Base-by-base conservation (phyloP, 2,329 filamentous ascomycete species). In the Teratosphaeria viscida region DNA sequence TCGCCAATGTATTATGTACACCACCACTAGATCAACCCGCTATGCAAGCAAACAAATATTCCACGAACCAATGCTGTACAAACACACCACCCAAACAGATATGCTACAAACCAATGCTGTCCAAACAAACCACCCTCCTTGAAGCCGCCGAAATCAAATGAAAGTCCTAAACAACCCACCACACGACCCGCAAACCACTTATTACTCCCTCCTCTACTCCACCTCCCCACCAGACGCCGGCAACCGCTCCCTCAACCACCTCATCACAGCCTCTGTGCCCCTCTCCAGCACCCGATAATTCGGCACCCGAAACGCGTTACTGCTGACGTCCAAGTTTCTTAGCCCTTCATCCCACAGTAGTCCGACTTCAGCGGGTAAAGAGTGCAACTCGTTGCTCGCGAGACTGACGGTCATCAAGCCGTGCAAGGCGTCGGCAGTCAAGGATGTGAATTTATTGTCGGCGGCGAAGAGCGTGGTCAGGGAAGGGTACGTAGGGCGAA, bases 281-380 rank as follows among this genome's bases (percentile, higher is more conserved):
- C 90, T 88, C 61, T 92, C 88, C 55, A 97, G 76, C 6, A 96
- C 82, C 63, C 88, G 88, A 77, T 88, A 92, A 59, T 89, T 84
- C 0, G 92, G 92, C 35, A 96, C 90, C 35, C 90, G 82, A 75
- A 97, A 97, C 35, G 85, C 81, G 71, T 97, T 97, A 0, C 91
- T 91, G 32, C 83, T 83, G 3, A 96, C 87, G 55, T 95, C 87
- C 10, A 96, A 77, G 58, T 79, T 82, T 73, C 79, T 88, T 77
- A 75, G 84, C 63, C 67, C 85, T 76, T 78, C 78, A 1, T 85
- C 86, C 27, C 86, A 85, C 0, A 95, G 78, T 12, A 95, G 77
- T 0, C 92, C 92, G 11, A 97, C 80, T 7, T 86, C 84, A 0
- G 92, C 88, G 61, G 94, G 89, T 14, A 97, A 77, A 54, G 84